Evolutionary conservation across 352 stramenopile genomes (phyloP).

Genomic region (Halophytophthora batemanensis): DNA sequence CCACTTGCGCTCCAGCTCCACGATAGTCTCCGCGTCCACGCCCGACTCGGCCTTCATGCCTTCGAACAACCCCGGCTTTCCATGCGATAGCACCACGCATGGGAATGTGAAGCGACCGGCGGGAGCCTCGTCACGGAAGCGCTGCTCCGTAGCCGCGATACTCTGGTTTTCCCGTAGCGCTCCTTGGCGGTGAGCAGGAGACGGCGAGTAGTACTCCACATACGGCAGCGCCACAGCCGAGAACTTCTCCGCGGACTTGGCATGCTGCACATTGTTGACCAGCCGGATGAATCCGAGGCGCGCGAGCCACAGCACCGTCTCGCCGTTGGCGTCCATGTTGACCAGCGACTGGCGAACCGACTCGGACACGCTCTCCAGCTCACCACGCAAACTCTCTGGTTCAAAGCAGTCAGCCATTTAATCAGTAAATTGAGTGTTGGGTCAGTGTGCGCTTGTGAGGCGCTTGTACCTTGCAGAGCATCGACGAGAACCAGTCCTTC

Average conservation of each 20-base stretch:
- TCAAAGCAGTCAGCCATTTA: constrained; percentile 4
- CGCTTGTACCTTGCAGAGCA: constrained; percentile 41
- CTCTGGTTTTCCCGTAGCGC: constrained; percentile 54
- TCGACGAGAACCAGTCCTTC: constrained; percentile 73
- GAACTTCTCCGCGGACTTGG: constrained; percentile 59
- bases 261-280: constrained; percentile 58
- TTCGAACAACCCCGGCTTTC: constrained; percentile 63
- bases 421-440: constrained; percentile 1
- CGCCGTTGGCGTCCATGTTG: constrained; percentile 60
- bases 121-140: constrained; percentile 35
- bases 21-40: constrained; percentile 37
- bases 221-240: constrained; percentile 45
- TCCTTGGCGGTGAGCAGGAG: constrained; percentile 56
- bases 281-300: constrained; percentile 65
- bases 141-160: constrained; percentile 58
- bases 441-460: too few relatives aligned
- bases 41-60: constrained; percentile 55
- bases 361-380: constrained; percentile 66
- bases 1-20: constrained; percentile 63
- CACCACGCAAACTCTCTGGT: constrained; percentile 58
- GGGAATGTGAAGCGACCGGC: constrained; percentile 40
- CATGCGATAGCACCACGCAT: constrained; percentile 71
- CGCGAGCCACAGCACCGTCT: constrained; percentile 49
- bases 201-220: constrained; percentile 63
- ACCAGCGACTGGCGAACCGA: constrained; percentile 45